A percentile compares a stretch with the other conserved stretches of the same genome.
phyloP scores from a whole-genome alignment of 208 protist species.

The Leishmania turanica region DNA sequence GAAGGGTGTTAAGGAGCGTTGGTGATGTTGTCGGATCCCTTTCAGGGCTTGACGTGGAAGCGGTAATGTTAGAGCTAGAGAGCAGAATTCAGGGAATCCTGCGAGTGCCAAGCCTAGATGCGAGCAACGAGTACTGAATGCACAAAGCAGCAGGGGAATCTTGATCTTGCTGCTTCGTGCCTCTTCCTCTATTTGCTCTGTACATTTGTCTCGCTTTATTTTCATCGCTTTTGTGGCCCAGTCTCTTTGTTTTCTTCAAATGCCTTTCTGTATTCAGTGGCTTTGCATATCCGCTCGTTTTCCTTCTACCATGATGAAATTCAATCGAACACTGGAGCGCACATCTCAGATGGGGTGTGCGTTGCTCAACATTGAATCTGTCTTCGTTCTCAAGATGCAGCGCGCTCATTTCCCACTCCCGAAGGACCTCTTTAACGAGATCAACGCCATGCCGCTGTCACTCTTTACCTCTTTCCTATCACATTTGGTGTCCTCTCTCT shows the following conservation, averaged over 20 bases:
- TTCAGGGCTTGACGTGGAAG: background rate
- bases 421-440: background rate
- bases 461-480: constrained; percentile 3
- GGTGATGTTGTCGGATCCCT: constrained; percentile 18
- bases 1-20: constrained; percentile 3
- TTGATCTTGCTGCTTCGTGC: background rate
- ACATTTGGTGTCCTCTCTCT: background rate
- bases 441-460: too few species aligned
- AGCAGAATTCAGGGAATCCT: constrained; percentile 10
- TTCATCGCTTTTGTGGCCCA: background rate
- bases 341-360: background rate
- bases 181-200: background rate
- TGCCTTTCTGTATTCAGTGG: background rate
- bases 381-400: background rate
- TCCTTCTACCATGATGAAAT: too few species aligned
- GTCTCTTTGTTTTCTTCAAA: background rate
- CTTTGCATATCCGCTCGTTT: background rate
- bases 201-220: background rate
- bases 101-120: background rate
- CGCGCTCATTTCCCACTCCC: background rate
- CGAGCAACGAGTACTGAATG: background rate
- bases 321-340: background rate
- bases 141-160: background rate
- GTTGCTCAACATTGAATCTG: background rate
- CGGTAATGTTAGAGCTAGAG: constrained; percentile 8